These are phyloP conservation scores for Saccharomycopsis sp. DNA, from an alignment of 805 yeast genomes.

Conservation along the genomic window DNA sequence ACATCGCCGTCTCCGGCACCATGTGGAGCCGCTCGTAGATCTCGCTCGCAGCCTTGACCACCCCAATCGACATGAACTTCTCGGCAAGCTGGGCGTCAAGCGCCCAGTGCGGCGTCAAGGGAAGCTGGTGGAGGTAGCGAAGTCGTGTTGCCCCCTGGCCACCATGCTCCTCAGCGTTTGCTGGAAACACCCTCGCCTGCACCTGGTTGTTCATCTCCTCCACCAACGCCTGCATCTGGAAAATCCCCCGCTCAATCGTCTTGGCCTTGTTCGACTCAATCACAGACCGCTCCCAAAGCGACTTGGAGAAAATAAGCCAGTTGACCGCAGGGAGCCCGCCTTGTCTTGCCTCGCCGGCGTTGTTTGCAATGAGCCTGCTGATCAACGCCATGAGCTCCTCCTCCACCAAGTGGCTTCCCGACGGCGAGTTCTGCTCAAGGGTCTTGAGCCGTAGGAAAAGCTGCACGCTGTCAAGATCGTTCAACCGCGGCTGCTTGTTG, in stretches of 20 bases:
- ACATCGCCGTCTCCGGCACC: conserved; percentile 78
- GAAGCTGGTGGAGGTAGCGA: conserved; percentile 62
- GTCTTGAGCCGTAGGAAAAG: conserved; percentile 58
- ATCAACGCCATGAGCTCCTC: conserved; percentile 78
- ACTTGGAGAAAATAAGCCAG: conserved; percentile 72
- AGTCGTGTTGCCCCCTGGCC: conserved; percentile 39
- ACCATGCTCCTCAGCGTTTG: no score
- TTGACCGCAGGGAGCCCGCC: conserved; percentile 42
- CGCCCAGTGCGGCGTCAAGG: conserved; percentile 76
- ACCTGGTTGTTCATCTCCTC: conserved; percentile 76
- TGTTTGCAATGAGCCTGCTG: conserved; percentile 45
- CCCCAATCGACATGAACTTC: conserved; percentile 76
- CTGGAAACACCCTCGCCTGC: conserved; percentile 40
- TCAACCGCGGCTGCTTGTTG: conserved; percentile 67
- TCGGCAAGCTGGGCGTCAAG: conserved; percentile 80
- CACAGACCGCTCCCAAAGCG: conserved; percentile 84
- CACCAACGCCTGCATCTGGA: conserved; percentile 86
- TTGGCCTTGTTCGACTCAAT: conserved; percentile 72
- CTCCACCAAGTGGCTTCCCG: conserved; percentile 58
- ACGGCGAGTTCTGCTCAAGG: conserved; percentile 61
- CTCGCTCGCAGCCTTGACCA: conserved; percentile 77
- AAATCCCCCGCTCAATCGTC: conserved; percentile 87
- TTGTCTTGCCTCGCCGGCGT: no score
- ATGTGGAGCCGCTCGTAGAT: conserved; percentile 73
- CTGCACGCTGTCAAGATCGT: conserved; percentile 65